Percentiles rank a stretch among this genome's conserved stretches.
phyloP scores from a whole-genome alignment of 129 eudicot genomes.

The Erigeron canadensis region DNA sequence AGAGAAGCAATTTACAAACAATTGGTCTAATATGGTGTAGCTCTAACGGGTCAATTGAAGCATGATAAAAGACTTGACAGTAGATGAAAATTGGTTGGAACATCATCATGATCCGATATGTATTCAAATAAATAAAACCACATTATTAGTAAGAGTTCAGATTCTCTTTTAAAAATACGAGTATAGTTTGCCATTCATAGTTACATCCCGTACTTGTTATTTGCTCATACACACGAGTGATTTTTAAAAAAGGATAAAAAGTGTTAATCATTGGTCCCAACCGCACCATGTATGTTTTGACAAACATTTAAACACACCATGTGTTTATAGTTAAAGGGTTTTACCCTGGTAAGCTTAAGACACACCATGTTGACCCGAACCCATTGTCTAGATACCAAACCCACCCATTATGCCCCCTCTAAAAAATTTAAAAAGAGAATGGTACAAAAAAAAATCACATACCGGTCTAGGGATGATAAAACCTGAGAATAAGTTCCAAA shows the following conservation, averaged over 20 bases:
- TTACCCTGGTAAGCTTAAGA: background rate
- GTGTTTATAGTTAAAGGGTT: background rate
- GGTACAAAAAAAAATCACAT: constrained; percentile 5
- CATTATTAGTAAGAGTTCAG: too few species aligned
- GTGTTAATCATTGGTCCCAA: too few species aligned
- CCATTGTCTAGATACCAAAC: background rate
- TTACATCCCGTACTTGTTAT: too few species aligned
- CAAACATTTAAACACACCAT: too few species aligned
- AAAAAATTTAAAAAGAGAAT: background rate
- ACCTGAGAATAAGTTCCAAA: constrained; percentile 38
- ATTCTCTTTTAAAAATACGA: too few species aligned
- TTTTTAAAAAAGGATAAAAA: too few species aligned
- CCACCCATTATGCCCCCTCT: background rate
- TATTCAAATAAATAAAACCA: too few species aligned
- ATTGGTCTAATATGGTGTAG: background rate
- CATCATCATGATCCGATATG: too few species aligned
- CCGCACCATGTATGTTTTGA: too few species aligned
- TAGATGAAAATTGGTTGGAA: too few species aligned
- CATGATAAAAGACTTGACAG: background rate
- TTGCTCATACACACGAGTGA: too few species aligned
- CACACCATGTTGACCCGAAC: background rate
- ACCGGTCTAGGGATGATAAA: constrained; percentile 38
- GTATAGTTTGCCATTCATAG: too few species aligned
- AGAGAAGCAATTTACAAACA: background rate
- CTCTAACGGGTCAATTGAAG: background rate